These are phyloP conservation scores for Lachnellula hyalina DNA, from an alignment of 2,329 filamentous ascomycete species.

Conservation along the genomic window DNA sequence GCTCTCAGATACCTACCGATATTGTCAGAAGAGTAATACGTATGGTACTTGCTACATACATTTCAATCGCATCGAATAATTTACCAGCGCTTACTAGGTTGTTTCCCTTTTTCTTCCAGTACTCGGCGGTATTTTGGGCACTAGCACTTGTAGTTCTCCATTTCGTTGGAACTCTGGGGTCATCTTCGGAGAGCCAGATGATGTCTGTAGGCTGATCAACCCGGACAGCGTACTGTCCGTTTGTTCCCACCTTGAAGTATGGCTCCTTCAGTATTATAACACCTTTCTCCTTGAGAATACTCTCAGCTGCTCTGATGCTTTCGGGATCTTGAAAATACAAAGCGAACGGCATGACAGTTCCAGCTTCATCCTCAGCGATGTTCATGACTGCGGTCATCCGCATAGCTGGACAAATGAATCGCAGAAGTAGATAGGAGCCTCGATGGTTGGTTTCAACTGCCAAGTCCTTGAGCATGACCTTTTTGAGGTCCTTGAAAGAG, in stretches of 20 bases:
- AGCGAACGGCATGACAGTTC: constrained; percentile 30
- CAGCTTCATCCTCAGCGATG: constrained; percentile 29
- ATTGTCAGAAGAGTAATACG: not conserved
- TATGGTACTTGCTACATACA: not conserved
- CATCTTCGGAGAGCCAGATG: constrained; percentile 32
- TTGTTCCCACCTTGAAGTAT: constrained; percentile 39
- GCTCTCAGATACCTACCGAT: constrained; percentile 10
- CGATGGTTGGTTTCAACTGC: constrained; percentile 38
- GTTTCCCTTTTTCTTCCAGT: constrained; percentile 18
- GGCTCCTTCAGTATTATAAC: constrained; percentile 48
- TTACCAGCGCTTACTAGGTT: constrained; percentile 16
- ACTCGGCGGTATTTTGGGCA: not conserved
- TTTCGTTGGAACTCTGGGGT: constrained; percentile 36
- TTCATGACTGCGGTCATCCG: constrained; percentile 8
- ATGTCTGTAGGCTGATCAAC: constrained; percentile 50
- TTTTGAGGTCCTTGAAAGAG: constrained; percentile 12
- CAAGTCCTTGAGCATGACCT: constrained; percentile 23
- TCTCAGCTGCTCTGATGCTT: constrained; percentile 28
- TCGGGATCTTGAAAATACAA: constrained; percentile 22
- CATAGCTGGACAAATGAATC: not conserved
- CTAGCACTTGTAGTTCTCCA: not conserved
- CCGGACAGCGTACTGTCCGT: constrained; percentile 40
- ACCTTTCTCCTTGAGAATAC: constrained; percentile 32
- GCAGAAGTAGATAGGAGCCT: constrained; percentile 32
- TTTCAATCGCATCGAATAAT: constrained; percentile 22